These are phyloP conservation scores for Paracorniculantispora psalliotae DNA, from an alignment of 2,329 filamentous ascomycete species.

Conservation along the genomic window DNA sequence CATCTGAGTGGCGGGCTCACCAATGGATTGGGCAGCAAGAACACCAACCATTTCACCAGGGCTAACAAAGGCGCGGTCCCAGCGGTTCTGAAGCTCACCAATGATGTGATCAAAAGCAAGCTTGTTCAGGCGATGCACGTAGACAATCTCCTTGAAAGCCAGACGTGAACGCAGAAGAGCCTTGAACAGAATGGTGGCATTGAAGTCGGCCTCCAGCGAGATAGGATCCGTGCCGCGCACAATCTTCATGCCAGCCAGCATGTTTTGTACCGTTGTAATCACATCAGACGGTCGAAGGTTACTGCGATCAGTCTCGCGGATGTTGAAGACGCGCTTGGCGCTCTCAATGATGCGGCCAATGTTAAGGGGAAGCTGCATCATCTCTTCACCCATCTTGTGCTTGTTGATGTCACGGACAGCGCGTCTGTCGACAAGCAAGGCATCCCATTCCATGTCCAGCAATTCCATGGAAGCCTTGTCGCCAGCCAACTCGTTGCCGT, in stretches of 20 bases:
- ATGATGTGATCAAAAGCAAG: constrained; percentile 89
- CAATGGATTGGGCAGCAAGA: constrained; percentile 94
- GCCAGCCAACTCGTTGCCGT: constrained; percentile 79
- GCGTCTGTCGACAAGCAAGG: constrained; percentile 67
- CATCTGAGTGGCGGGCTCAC: constrained; percentile 98
- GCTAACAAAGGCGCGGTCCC: constrained; percentile 77
- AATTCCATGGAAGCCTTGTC: constrained; percentile 83
- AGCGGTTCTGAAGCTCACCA: constrained; percentile 84
- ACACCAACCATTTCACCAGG: constrained; percentile 99
- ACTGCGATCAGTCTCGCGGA: constrained; percentile 79
- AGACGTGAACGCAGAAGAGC: constrained; percentile 82
- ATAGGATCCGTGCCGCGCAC: constrained; percentile 81
- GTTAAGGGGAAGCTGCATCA: constrained; percentile 90
- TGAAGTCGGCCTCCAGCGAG: constrained; percentile 80
- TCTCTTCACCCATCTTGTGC: constrained; percentile 70
- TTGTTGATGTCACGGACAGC: constrained; percentile 66
- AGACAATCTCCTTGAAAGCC: constrained; percentile 88
- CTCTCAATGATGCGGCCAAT: constrained; percentile 85
- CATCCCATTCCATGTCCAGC: constrained; percentile 84
- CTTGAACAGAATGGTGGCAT: constrained; percentile 88
- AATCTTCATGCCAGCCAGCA: constrained; percentile 74
- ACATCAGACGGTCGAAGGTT: constrained; percentile 86
- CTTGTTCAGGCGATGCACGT: constrained; percentile 80
- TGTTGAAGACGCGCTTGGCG: constrained; percentile 83
- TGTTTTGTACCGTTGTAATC: constrained; percentile 68